Evolutionary conservation across 257 asterid genomes (phyloP), one percentile per base, ranked within the genome.

Genomic region (Mentha longifolia): DNA sequence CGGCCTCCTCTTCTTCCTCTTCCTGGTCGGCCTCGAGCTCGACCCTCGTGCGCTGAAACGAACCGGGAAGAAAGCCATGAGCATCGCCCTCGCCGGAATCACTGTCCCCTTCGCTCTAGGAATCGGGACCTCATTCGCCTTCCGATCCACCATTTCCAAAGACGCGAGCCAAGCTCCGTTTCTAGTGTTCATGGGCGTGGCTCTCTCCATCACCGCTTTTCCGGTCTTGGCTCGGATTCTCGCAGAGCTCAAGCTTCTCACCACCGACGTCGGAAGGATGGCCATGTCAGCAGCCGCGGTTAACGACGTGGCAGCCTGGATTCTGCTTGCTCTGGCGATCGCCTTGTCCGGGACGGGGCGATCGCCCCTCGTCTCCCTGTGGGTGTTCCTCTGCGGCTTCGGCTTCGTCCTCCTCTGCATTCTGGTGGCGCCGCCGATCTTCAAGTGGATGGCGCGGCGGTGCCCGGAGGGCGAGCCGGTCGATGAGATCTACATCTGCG

Each of bases 221-320:
- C 97, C 97, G 0, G 97, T 91, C 59, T 46, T 91, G 77, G 97
- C 96, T 2, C 96, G 97, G n/a, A 91, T 91, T 39, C 25, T 91
- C 35, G 97, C 97, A 15, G 97, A 91, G 67, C 87, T 91, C 35
- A 87, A 89, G 87, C 90, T 91, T 3, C 63, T 91, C 37, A 91
- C 97, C 6, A 91, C 97, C 0, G 97, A 91, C 25, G 87, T 88
- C 10, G 97, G 97, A 13, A 70, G 68, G 9, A 75, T 84, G 84
- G 97, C 97, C 13, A 88, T 90, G 94, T 88, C 97, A 2, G 97
- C 97, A 0, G 97, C 96, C 1, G 97, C 97, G 0, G 90, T 85
- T 20, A 91, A 91, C 28, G 97, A 91, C 3, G 89, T 90, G 57
- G 97, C 96, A 0, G 97, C 97, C 0, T 90, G 96, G 97, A 79